A percentile compares a stretch with the other conserved stretches of the same genome.
These are phyloP conservation scores for Calycina herbarum DNA, from an alignment of 2,329 filamentous ascomycete genomes.

Conservation along the genomic window DNA sequence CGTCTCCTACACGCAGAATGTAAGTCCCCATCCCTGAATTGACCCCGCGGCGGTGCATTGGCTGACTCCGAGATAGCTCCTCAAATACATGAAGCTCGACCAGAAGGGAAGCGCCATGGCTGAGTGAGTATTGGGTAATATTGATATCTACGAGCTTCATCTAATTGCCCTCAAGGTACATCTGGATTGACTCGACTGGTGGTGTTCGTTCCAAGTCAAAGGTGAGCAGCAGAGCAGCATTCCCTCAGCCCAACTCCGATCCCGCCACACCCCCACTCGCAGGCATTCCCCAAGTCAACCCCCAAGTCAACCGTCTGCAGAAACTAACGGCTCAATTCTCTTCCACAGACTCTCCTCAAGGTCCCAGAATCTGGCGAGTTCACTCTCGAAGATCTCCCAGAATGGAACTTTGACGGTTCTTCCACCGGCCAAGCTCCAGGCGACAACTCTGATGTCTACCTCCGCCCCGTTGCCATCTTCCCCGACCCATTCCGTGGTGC, in stretches of 20 bases:
- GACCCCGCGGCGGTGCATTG: conserved; percentile 19
- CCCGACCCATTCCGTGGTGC: conserved; percentile 87
- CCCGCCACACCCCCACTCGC: conserved; percentile 27
- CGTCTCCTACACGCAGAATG: conserved; percentile 42
- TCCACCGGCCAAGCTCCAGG: conserved; percentile 90
- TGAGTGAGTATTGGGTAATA: conserved; percentile 68
- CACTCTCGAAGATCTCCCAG: conserved; percentile 64
- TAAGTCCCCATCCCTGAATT: conserved; percentile 33
- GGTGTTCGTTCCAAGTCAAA: conserved; percentile 92
- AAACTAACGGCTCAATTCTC: conserved; percentile 26
- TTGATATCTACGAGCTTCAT: neutral
- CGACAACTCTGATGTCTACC: conserved; percentile 97
- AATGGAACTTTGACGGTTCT: conserved; percentile 86
- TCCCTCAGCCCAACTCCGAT: conserved; percentile 1
- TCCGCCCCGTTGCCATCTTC: conserved; percentile 85
- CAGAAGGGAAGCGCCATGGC: conserved; percentile 88
- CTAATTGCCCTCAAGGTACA: conserved; percentile 53
- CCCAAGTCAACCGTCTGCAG: neutral
- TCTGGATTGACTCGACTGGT: conserved; percentile 88
- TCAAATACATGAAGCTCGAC: conserved; percentile 88
- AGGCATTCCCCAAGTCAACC: neutral
- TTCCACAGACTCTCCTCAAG: conserved; percentile 60
- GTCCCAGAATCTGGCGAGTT: conserved; percentile 46
- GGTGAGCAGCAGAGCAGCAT: conserved; percentile 59
- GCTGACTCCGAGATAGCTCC: conserved; percentile 59